These are phyloP conservation scores for Chloromonas sp. DNA, from an alignment of 163 green algal genomes.

Conservation along the genomic window DNA sequence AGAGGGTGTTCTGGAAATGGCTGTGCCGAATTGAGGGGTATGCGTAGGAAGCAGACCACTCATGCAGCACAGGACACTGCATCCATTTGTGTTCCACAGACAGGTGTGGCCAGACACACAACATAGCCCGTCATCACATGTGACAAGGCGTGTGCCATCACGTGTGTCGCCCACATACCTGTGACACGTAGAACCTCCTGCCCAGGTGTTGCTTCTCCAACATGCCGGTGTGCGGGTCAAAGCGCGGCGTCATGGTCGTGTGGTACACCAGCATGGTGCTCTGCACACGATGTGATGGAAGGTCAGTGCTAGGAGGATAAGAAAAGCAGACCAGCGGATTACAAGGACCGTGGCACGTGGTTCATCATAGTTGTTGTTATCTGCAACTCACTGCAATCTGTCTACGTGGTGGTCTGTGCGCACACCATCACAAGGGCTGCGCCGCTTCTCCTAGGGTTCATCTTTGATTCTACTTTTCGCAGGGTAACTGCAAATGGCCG, in stretches of 20 bases:
- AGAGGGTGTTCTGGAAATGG: neutral
- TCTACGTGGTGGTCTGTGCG: too few relatives aligned
- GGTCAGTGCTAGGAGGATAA: neutral
- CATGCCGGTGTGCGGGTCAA: conserved; percentile 4
- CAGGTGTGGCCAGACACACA: too few relatives aligned
- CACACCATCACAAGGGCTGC: too few relatives aligned
- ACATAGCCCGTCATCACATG: too few relatives aligned
- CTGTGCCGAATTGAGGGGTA: neutral
- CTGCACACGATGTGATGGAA: neutral
- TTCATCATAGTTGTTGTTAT: neutral
- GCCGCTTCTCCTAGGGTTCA: neutral
- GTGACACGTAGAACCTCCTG: neutral
- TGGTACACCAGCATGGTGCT: conserved; percentile 3
- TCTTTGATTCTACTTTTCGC: too few relatives aligned
- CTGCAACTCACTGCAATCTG: neutral
- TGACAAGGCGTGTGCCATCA: too few relatives aligned
- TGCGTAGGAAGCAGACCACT: neutral
- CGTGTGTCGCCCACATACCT: neutral
- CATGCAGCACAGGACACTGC: too few relatives aligned
- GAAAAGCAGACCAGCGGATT: neutral
- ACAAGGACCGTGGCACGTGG: too few relatives aligned
- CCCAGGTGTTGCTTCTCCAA: conserved; percentile 15
- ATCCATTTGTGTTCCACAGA: too few relatives aligned
- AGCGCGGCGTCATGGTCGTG: neutral
- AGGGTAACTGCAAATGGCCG: too few relatives aligned